Percentiles rank a stretch among this genome's conserved stretches.
Conservation (phyloP, 2,329 filamentous ascomycete species). For the Fusarium sp. region DNA sequence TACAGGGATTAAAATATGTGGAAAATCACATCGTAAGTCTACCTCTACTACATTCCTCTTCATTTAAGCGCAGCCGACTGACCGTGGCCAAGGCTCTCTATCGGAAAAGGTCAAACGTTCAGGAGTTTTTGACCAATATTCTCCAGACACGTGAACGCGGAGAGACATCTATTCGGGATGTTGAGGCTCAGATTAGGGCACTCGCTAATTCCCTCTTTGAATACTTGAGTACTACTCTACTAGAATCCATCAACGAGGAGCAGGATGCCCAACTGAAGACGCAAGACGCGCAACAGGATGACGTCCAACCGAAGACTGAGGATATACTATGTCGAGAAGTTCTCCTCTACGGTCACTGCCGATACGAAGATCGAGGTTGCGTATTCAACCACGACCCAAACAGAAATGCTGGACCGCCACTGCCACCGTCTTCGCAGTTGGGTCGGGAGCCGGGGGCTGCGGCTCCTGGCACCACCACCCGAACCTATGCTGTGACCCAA, state of each 20-base stretch:
- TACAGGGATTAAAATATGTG: too few species aligned
- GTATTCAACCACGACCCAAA: constrained; percentile 88
- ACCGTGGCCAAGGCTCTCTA: background rate
- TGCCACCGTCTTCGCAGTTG: constrained; percentile 52
- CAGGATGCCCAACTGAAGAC: too few species aligned
- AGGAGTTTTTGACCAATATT: background rate
- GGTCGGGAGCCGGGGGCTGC: constrained; percentile 60
- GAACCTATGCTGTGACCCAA: constrained; percentile 68
- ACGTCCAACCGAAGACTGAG: constrained; percentile 62
- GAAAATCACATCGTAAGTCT: background rate
- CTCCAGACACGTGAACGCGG: background rate
- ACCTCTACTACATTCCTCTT: background rate
- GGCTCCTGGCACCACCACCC: constrained; percentile 59
- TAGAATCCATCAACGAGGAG: background rate
- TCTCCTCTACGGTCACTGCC: constrained; percentile 91
- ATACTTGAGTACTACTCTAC: background rate
- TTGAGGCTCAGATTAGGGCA: background rate
- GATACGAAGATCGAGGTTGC: constrained; percentile 91
- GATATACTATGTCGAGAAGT: constrained; percentile 94
- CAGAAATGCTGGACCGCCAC: constrained; percentile 56
- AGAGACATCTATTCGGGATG: background rate
- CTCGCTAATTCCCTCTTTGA: background rate
- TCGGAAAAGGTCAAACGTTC: background rate
- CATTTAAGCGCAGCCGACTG: background rate
- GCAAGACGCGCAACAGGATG: too few species aligned